Conservation (phyloP, 768 basidiomycete species). For the Krasilnikovozyma curviuscula region DNA sequence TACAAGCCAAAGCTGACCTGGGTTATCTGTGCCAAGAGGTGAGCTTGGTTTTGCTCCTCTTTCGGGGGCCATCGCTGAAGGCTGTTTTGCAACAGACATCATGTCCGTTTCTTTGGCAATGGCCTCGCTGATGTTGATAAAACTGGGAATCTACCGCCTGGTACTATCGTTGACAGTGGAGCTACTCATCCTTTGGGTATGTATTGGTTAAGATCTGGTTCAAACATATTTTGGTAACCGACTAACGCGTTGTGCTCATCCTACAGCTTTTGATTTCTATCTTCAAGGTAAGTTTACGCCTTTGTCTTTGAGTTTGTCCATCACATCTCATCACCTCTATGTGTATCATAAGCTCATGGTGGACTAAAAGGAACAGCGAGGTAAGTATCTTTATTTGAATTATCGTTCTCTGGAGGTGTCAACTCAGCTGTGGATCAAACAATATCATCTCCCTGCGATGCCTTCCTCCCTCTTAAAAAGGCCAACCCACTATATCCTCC, state of each 20-base stretch:
- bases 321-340: no score
- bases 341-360: constrained; percentile 6
- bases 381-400: not conserved
- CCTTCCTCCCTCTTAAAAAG: no score
- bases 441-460: not conserved
- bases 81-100: no score
- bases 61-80: no score
- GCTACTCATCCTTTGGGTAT: not conserved
- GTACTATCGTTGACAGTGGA: not conserved
- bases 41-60: not conserved
- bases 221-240: no score
- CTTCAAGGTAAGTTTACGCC: not conserved
- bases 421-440: not conserved
- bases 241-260: not conserved
- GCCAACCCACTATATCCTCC: constrained; percentile 16
- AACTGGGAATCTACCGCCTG: constrained; percentile 11
- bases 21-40: constrained; percentile 22
- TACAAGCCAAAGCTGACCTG: constrained; percentile 25
- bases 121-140: constrained; percentile 3
- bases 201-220: constrained; percentile 3
- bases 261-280: constrained; percentile 8
- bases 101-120: not conserved
- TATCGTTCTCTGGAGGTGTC: not conserved
- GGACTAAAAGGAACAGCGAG: constrained; percentile 14
- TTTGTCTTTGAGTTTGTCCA: no score